Evolutionary conservation across 805 yeast species (phyloP).

Genomic region (Kazachstania psychrophila): DNA sequence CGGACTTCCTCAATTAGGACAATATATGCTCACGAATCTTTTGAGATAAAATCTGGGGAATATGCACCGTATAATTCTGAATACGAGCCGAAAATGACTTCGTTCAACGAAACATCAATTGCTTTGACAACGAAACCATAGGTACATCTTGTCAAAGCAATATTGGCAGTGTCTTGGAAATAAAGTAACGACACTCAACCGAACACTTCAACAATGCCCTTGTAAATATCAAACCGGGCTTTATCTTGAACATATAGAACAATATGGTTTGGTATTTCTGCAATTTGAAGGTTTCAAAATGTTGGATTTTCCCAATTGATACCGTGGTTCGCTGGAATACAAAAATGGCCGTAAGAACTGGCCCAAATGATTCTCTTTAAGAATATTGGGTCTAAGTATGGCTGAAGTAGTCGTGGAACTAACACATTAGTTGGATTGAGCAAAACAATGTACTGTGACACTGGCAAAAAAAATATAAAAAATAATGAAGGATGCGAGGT

Average conservation of each 20-base stretch:
- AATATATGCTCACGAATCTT: conserved; percentile 28
- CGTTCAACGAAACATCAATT: conserved; percentile 13
- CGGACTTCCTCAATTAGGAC: conserved; percentile 29
- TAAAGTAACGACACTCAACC: conserved; percentile 28
- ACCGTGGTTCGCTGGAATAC: conserved; percentile 23
- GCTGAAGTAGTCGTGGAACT: conserved; percentile 22
- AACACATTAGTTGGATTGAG: conserved; percentile 30
- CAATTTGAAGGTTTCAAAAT: conserved; percentile 10
- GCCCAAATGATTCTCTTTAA: conserved; percentile 33
- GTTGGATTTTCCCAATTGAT: conserved; percentile 24
- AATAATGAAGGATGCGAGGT: no score
- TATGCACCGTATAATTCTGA: conserved; percentile 32
- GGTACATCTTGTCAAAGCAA: conserved; percentile 21
- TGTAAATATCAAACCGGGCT: conserved; percentile 28
- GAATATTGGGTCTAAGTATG: conserved; percentile 27
- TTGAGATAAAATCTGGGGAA: conserved; percentile 24
- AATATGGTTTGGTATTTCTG: conserved; percentile 11
- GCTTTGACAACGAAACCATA: conserved; percentile 3
- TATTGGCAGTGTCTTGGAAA: conserved; percentile 30
- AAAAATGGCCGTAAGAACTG: conserved; percentile 27
- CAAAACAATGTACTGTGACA: no score
- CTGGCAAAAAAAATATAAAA: no score
- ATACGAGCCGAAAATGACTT: conserved; percentile 30
- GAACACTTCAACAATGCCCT: conserved; percentile 13
- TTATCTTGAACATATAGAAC: conserved; percentile 32